These are phyloP conservation scores for Vinca minor DNA, from an alignment of 257 asterid species.

Conservation along the genomic window DNA sequence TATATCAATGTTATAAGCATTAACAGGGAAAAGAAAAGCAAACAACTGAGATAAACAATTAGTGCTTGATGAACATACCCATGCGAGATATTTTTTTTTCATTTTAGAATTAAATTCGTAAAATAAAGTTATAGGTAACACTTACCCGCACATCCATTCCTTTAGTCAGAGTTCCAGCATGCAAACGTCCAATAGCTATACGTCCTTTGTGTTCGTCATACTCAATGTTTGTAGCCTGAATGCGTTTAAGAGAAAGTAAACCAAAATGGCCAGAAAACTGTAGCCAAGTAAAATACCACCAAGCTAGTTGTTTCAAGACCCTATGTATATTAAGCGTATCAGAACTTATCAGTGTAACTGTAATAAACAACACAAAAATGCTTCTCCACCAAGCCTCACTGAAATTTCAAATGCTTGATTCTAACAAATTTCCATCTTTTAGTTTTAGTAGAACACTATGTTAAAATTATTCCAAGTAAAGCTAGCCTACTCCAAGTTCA, in stretches of 20 bases:
- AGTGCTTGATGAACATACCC: neutral
- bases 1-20: neutral
- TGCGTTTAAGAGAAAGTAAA: constrained; percentile 11
- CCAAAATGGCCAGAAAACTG: neutral
- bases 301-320: neutral
- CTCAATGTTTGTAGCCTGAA: constrained; percentile 90
- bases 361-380: neutral
- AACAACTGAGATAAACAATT: neutral
- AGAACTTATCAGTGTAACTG: neutral
- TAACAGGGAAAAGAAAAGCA: neutral
- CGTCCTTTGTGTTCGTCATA: constrained; percentile 98
- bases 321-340: neutral
- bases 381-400: neutral
- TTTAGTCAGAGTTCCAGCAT: constrained; percentile 73
- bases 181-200: constrained; percentile 93
- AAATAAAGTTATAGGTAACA: constrained; percentile 13
- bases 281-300: neutral
- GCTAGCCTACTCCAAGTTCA: neutral
- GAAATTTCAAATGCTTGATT: too few species aligned
- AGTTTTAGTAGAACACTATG: neutral
- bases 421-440: neutral
- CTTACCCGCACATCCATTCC: constrained; percentile 96
- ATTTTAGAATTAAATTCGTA: neutral
- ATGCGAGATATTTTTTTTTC: neutral
- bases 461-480: neutral